These are phyloP conservation scores for Aspergillus conjunctus DNA, from an alignment of 495 filamentous ascomycete genomes.

Conservation along the genomic window DNA sequence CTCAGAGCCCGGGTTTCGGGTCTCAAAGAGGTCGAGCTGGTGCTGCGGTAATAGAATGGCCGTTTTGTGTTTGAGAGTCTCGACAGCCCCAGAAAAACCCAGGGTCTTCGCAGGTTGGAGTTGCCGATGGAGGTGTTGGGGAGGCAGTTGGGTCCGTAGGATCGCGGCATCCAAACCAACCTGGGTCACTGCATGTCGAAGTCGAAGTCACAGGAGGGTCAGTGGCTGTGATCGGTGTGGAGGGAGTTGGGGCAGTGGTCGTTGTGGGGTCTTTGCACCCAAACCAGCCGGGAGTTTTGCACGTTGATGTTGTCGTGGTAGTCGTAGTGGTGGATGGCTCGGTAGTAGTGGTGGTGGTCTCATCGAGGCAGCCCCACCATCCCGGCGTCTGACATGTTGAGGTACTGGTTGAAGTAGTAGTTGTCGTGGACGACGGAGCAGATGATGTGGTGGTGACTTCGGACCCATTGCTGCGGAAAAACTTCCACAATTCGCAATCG, in stretches of 20 bases:
- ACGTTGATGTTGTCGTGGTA: slow-evolving; percentile 69
- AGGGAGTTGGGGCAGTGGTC: slow-evolving; percentile 31
- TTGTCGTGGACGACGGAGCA: slow-evolving; percentile 53
- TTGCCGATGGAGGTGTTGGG: slow-evolving; percentile 35
- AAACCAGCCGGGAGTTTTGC: slow-evolving; percentile 77
- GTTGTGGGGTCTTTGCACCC: slow-evolving; percentile 52
- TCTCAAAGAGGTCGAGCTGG: slow-evolving; percentile 13
- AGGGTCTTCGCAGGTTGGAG: slow-evolving; percentile 50
- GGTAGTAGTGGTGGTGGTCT: slow-evolving; percentile 61
- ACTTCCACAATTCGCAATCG: slow-evolving; percentile 94
- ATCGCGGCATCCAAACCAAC: slow-evolving; percentile 72
- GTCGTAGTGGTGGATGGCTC: slow-evolving; percentile 51
- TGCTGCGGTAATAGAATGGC: slow-evolving; percentile 35
- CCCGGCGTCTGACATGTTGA: slow-evolving; percentile 88
- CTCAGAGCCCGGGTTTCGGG: background rate
- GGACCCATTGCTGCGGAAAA: slow-evolving; percentile 85
- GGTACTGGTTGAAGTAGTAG: slow-evolving; percentile 67
- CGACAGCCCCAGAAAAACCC: slow-evolving; percentile 60
- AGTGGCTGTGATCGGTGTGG: slow-evolving; percentile 30
- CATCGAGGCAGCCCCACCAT: slow-evolving; percentile 59
- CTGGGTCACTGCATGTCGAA: slow-evolving; percentile 60
- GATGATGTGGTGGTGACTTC: slow-evolving; percentile 68
- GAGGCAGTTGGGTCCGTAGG: slow-evolving; percentile 51
- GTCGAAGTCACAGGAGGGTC: slow-evolving; percentile 29
- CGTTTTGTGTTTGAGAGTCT: slow-evolving; percentile 43